These are phyloP conservation scores for Candida boleticola DNA, from an alignment of 805 yeast genomes.

Conservation along the genomic window DNA sequence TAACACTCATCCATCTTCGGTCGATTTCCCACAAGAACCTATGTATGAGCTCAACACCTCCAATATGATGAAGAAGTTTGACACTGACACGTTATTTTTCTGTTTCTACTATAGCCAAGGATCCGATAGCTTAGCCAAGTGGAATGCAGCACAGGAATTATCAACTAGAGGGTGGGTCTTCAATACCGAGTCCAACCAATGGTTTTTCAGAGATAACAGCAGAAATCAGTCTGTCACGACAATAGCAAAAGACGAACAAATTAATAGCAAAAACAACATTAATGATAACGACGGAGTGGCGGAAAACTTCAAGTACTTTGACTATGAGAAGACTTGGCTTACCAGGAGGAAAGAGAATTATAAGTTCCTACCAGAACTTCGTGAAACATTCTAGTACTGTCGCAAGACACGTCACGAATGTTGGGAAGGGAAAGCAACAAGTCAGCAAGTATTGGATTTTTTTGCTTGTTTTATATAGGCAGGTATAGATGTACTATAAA, in stretches of 20 bases:
- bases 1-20: slow-evolving; percentile 85
- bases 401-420: no score
- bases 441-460: no score
- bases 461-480: background rate
- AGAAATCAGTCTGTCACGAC: slow-evolving; percentile 18
- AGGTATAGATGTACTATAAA: background rate
- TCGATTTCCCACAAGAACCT: slow-evolving; percentile 87
- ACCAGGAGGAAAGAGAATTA: slow-evolving; percentile 43
- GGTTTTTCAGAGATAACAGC: slow-evolving; percentile 74
- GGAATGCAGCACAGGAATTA: slow-evolving; percentile 76
- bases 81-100: slow-evolving; percentile 84
- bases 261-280: slow-evolving; percentile 5
- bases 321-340: slow-evolving; percentile 63
- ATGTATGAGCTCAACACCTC: slow-evolving; percentile 63
- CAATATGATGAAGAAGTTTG: slow-evolving; percentile 65
- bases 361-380: slow-evolving; percentile 26
- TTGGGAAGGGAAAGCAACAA: background rate
- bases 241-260: slow-evolving; percentile 11
- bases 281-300: slow-evolving; percentile 36
- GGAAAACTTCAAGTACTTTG: slow-evolving; percentile 75
- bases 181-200: slow-evolving; percentile 69
- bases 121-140: slow-evolving; percentile 31
- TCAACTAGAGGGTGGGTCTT: slow-evolving; percentile 77
- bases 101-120: slow-evolving; percentile 78
- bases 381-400: slow-evolving; percentile 24